phyloP scores from a whole-genome alignment of 441 rosid genomes.

The Syzygium malaccense region DNA sequence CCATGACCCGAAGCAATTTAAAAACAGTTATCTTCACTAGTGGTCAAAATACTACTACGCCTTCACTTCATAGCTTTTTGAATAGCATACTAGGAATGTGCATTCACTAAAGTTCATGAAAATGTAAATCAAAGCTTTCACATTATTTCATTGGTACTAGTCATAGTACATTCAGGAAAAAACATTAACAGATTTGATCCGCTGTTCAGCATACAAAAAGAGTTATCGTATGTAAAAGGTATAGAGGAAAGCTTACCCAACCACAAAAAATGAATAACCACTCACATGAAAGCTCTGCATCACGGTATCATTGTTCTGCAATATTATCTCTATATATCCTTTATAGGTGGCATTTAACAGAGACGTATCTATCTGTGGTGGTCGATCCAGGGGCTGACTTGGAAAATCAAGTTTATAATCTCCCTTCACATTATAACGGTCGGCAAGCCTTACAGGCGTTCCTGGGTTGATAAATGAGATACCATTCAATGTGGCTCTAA shows the following conservation, averaged over 20 bases:
- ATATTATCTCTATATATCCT: conserved; percentile 74
- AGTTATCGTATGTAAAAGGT: not conserved
- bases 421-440: conserved; percentile 60
- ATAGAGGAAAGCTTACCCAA: conserved; percentile 45
- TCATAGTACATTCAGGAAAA: not conserved
- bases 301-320: conserved; percentile 87
- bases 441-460: conserved; percentile 82
- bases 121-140: not conserved
- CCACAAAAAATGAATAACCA: conserved; percentile 84
- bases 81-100: not conserved
- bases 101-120: not conserved
- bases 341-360: conserved; percentile 77
- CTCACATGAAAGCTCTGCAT: conserved; percentile 82
- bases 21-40: not conserved
- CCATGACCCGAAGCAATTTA: not conserved
- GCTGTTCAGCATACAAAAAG: not conserved
- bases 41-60: not conserved
- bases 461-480: conserved; percentile 67
- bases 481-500: conserved; percentile 66
- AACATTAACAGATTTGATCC: not conserved
- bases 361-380: conserved; percentile 53
- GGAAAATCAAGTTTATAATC: conserved; percentile 87
- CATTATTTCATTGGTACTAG: not conserved
- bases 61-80: not conserved
- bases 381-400: conserved; percentile 43